A percentile compares a stretch with the other conserved stretches of the same genome.
phyloP scores from a whole-genome alignment of 257 asterid species.

The Thymus quinquecostatus region DNA sequence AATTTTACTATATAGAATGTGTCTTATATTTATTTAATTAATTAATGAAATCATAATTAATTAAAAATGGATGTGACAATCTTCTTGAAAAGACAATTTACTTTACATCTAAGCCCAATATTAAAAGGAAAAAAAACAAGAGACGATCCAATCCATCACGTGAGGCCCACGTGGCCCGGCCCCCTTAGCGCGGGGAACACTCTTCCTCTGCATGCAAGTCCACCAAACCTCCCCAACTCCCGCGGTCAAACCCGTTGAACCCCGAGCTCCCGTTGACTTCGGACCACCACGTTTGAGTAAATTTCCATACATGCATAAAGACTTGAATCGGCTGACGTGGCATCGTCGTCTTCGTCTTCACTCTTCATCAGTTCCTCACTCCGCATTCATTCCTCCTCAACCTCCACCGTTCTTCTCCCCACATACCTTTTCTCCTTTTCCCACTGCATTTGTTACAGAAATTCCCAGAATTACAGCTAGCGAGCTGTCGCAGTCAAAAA shows the following conservation, averaged over 20 bases:
- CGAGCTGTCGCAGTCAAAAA: constrained; percentile 30
- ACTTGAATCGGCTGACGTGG: constrained; percentile 34
- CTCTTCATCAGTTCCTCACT: background rate
- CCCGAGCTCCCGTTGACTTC: constrained; percentile 41
- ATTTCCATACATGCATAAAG: background rate
- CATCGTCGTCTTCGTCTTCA: constrained; percentile 35
- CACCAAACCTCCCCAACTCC: constrained; percentile 17
- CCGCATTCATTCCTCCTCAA: constrained; percentile 41
- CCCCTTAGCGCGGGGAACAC: background rate
- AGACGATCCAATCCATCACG: background rate
- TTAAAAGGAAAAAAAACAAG: background rate
- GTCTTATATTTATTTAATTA: no score
- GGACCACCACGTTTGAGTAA: background rate
- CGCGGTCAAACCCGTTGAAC: constrained; percentile 37
- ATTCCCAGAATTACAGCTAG: constrained; percentile 12
- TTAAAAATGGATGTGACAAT: constrained; percentile 10
- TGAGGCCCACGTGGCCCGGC: constrained; percentile 33
- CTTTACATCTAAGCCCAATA: no score
- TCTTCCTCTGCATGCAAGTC: constrained; percentile 37
- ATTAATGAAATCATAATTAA: no score
- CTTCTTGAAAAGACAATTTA: constrained; percentile 18
- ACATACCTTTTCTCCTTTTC: background rate
- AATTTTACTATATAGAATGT: no score
- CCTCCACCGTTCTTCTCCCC: constrained; percentile 6
- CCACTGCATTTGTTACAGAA: background rate